Evolutionary conservation across 306 rosid genomes (phyloP).

Genomic region (Leucaena leucocephala): DNA sequence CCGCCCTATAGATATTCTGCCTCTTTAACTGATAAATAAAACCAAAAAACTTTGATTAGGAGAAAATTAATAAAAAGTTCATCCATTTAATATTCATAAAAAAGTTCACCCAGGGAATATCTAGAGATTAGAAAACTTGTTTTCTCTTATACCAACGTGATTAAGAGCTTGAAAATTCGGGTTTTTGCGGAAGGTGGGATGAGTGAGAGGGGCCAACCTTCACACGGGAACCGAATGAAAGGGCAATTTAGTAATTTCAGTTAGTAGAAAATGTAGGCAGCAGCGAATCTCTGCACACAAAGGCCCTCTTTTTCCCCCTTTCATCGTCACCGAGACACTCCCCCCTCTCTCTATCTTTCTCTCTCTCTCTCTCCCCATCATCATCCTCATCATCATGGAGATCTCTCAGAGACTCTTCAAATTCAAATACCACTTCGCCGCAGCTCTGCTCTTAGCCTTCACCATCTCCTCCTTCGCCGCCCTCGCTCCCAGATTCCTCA

Average conservation of each 20-base stretch:
- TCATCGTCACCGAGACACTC: not conserved
- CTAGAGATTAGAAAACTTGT: no score
- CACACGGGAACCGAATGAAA: not conserved
- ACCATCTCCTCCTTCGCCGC: conserved; percentile 41
- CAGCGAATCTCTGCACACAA: conserved; percentile 45
- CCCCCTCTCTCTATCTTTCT: not conserved
- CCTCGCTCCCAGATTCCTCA: conserved; percentile 60
- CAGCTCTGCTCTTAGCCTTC: conserved; percentile 31
- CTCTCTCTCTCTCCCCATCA: not conserved
- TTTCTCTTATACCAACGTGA: not conserved
- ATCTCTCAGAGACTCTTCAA: conserved; percentile 61
- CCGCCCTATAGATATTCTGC: no score
- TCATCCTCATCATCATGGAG: conserved; percentile 51
- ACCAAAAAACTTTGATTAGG: not conserved
- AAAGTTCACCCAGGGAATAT: no score
- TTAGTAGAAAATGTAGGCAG: not conserved
- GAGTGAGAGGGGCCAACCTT: not conserved
- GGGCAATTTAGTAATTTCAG: not conserved
- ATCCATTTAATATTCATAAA: no score
- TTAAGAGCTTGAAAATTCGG: not conserved
- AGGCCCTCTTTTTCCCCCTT: not conserved
- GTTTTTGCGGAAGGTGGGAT: not conserved
- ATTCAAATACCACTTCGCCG: conserved; percentile 57
- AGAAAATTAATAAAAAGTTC: not conserved
- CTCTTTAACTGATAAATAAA: no score